Evolutionary conservation across 768 basidiomycete species (phyloP).

Genomic region (Boletus huronensis): DNA sequence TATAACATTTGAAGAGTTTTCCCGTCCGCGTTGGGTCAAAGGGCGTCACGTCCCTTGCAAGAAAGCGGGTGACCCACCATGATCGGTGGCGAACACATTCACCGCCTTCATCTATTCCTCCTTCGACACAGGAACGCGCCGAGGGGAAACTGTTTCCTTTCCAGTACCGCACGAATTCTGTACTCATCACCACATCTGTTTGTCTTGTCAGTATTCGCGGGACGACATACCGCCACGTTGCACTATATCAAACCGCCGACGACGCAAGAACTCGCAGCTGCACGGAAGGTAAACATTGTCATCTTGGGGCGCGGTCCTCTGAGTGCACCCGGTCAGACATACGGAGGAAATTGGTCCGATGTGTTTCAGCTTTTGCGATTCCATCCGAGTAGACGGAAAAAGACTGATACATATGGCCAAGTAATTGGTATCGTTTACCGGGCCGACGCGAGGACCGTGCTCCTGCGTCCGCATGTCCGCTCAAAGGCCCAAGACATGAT

Average conservation of each 20-base stretch:
- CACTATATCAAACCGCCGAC: constrained; percentile 36
- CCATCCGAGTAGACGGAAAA: constrained; percentile 12
- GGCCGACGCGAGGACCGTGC: constrained; percentile 7
- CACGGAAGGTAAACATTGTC: constrained; percentile 44
- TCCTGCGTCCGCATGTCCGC: background rate
- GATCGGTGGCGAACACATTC: constrained; percentile 27
- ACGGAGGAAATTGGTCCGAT: constrained; percentile 45
- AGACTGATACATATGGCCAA: constrained; percentile 23
- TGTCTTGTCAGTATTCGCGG: constrained; percentile 1
- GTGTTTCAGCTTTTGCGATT: constrained; percentile 34
- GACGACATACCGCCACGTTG: background rate
- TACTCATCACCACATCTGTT: no score
- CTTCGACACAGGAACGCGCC: constrained; percentile 19
- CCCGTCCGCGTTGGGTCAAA: background rate
- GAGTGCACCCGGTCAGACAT: constrained; percentile 48
- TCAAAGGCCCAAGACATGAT: background rate
- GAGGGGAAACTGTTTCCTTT: constrained; percentile 33
- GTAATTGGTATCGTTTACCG: constrained; percentile 24
- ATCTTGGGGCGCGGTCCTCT: constrained; percentile 48
- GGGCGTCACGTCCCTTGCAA: constrained; percentile 10
- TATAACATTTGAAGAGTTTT: background rate
- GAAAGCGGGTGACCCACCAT: constrained; percentile 27
- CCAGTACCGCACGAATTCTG: constrained; percentile 46
- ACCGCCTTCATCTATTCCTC: constrained; percentile 23
- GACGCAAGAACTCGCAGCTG: constrained; percentile 37